phyloP scores from a whole-genome alignment of 768 basidiomycete species.

The Pisolithus albus region DNA sequence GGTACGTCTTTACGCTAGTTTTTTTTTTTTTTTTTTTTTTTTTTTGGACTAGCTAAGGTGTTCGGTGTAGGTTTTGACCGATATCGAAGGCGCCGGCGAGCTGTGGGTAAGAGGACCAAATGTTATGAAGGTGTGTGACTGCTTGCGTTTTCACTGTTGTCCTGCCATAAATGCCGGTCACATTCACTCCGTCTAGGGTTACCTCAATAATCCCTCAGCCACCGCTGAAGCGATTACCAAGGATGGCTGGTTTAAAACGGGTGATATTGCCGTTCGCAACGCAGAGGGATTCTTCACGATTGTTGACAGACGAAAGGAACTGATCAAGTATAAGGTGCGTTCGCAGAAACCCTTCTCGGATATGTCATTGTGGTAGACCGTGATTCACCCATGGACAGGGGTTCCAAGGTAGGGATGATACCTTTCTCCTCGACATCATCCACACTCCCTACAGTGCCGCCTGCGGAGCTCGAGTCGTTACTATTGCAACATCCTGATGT shows the following conservation, averaged over 20 bases:
- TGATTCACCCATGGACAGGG: constrained; percentile 35
- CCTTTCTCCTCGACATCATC: not conserved
- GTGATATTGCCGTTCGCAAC: constrained; percentile 68
- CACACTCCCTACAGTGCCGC: constrained; percentile 50
- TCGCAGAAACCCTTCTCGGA: no score
- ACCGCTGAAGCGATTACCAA: constrained; percentile 61
- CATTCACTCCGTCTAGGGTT: constrained; percentile 43
- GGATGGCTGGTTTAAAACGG: constrained; percentile 85
- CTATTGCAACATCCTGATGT: constrained; percentile 70
- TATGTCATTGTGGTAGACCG: not conserved
- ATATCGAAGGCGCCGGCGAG: constrained; percentile 53
- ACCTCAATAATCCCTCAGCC: constrained; percentile 64
- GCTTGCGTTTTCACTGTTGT: not conserved
- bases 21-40: no score
- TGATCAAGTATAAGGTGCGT: constrained; percentile 66
- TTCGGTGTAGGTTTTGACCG: constrained; percentile 16
- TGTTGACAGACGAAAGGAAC: constrained; percentile 67
- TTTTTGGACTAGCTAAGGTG: not conserved
- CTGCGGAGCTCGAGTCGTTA: constrained; percentile 77
- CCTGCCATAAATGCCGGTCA: not conserved
- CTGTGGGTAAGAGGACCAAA: constrained; percentile 74
- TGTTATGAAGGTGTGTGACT: constrained; percentile 61
- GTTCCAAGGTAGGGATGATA: constrained; percentile 55
- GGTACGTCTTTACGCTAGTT: constrained; percentile 4
- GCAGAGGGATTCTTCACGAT: constrained; percentile 68